Base-by-base conservation (phyloP, 108 stramenopile genomes). In the Nitzschia palea region DNA sequence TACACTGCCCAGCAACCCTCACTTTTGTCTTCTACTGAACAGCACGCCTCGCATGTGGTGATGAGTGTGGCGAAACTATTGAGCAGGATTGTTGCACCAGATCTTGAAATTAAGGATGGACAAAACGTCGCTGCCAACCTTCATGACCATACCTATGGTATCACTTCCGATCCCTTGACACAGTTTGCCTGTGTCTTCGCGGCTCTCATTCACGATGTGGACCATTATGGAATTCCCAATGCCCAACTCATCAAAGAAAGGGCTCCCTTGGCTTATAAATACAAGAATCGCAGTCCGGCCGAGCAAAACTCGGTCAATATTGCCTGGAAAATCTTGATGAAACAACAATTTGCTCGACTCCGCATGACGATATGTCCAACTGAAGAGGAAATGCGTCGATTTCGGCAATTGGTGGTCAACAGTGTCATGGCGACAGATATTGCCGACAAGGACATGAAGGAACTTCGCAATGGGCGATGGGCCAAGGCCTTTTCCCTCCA, bases 261-360 rank as follows among this genome's bases (percentile, higher is more conserved):
- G 31, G 56, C 77, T 30, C 73, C 60, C 29, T 40, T 80, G 44
- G 79, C 83, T 15, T 55, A 61, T 20, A 32, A 45, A 34, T 80
- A 84, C 68, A 78, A 76, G 29, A 55, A 75, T 36, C 60, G 69
- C 18, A 80, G 80, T 62, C 72, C 74, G 22, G 77, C 80, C 1
- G 78, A 83, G 51, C 78, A 77, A 67, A 56, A 73, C 36, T 80
- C 82, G 18, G 37, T 79, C 4, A 74, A 83, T 34, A 62, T 79
- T 25, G 78, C 70, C 6, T 80, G 75, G 47, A 68, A 60, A 33
- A 40, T 80, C 34, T 44, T 83, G 14, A 78, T 72, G 62, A 35
- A 62, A 50, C 60, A 73, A 10, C 62, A 75, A 52, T 81, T 74
- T 55, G 36, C 57, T 30, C 22, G 10, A 1, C 47, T 70, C 9